A percentile compares a stretch with the other conserved stretches of the same genome.
Evolutionary conservation across 352 stramenopile genomes (phyloP).

Genomic region (Phytophthora tubulina): DNA sequence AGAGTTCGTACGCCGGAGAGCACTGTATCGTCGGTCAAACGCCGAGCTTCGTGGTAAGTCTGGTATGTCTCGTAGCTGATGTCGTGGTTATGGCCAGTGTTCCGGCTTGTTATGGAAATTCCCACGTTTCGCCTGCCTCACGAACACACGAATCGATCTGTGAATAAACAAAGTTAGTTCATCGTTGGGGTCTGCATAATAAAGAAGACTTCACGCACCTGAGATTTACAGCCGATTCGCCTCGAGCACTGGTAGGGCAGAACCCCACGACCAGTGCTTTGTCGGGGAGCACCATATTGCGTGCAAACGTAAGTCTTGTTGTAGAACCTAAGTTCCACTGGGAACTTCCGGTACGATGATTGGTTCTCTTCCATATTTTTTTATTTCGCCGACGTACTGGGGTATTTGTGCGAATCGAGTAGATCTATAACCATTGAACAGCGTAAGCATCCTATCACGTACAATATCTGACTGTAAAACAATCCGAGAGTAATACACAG

Average conservation of each 20-base stretch:
- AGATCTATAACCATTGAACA: not conserved
- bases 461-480: too few species aligned
- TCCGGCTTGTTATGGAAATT: slow-evolving; percentile 5
- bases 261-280: not conserved
- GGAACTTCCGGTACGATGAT: not conserved
- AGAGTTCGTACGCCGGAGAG: not conserved
- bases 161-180: not conserved
- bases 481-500: not conserved
- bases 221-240: slow-evolving; percentile 13
- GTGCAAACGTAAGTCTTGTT: slow-evolving; percentile 2
- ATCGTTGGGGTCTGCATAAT: not conserved
- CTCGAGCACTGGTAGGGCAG: slow-evolving; percentile 2
- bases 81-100: slow-evolving; percentile 11
- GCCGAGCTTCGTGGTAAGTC: slow-evolving; percentile 4
- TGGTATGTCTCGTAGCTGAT: slow-evolving; percentile 2
- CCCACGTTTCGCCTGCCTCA: not conserved
- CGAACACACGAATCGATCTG: slow-evolving; percentile 9
- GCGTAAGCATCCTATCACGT: too few species aligned
- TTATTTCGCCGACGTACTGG: not conserved
- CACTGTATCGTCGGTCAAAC: too few species aligned
- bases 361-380: not conserved
- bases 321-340: not conserved
- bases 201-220: slow-evolving; percentile 6
- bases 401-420: not conserved
- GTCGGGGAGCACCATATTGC: not conserved